Percentiles rank a stretch among this genome's conserved stretches.
phyloP scores from a whole-genome alignment of 2,329 filamentous ascomycete species.

The Apiospora saccharicola region DNA sequence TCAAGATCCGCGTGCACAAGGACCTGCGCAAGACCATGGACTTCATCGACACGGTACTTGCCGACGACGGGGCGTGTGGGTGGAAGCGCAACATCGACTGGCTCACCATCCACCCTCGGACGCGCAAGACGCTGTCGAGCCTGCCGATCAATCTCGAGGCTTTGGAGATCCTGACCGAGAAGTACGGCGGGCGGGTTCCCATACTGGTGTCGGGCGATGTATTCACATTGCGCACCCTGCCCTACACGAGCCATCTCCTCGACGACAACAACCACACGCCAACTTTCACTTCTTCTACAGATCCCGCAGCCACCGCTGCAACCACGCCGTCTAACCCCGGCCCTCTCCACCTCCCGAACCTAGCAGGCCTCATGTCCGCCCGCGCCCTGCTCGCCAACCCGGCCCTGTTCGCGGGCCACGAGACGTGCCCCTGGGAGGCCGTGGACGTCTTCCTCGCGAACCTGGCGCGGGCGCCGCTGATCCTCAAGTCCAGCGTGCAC shows the following conservation, averaged over 20 bases:
- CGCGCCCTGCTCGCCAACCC: conserved; percentile 73
- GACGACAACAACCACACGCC: conserved; percentile 32
- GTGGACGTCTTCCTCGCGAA: conserved; percentile 69
- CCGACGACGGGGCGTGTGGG: conserved; percentile 47
- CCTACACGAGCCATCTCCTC: conserved; percentile 48
- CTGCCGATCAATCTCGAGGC: conserved; percentile 68
- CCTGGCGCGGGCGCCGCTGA: conserved; percentile 63
- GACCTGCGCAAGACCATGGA: conserved; percentile 68
- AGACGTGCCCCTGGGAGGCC: conserved; percentile 67
- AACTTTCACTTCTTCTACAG: conserved; percentile 33
- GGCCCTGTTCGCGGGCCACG: conserved; percentile 66
- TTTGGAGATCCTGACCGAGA: conserved; percentile 61
- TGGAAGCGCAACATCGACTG: conserved; percentile 65
- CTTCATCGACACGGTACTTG: conserved; percentile 69
- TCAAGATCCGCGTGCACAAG: conserved; percentile 74
- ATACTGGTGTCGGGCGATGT: conserved; percentile 75
- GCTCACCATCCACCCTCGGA: conserved; percentile 75
- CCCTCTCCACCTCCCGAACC: conserved; percentile 51
- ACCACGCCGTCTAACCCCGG: conserved; percentile 22
- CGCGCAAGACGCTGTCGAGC: conserved; percentile 65
- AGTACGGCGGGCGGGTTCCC: conserved; percentile 62
- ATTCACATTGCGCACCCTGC: conserved; percentile 62
- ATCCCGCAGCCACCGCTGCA: background rate
- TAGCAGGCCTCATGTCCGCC: conserved; percentile 74
- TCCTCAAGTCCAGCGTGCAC: conserved; percentile 69